A percentile compares a stretch with the other conserved stretches of the same genome.
Conservation (phyloP, 768 basidiomycete species). For the Lepiota brunneoincarnata region DNA sequence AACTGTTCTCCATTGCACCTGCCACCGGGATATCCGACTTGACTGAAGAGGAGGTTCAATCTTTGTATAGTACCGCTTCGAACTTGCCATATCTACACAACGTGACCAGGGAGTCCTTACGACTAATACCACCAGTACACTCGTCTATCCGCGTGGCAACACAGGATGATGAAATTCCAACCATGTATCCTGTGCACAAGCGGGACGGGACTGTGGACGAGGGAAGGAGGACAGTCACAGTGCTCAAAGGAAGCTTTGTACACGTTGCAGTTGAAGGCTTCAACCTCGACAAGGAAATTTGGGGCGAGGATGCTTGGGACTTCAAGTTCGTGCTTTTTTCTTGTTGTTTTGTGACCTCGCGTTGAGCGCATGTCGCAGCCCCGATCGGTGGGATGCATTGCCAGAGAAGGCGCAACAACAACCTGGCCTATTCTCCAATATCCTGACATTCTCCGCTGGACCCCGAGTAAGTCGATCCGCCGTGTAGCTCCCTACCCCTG, state of each 20-base stretch:
- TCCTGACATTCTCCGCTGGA: slow-evolving; percentile 76
- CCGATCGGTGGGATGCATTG: slow-evolving; percentile 78
- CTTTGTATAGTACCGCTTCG: slow-evolving; percentile 53
- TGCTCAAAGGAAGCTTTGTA: slow-evolving; percentile 70
- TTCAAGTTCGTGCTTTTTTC: slow-evolving; percentile 55
- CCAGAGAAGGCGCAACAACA: slow-evolving; percentile 64
- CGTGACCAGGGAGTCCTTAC: slow-evolving; percentile 70
- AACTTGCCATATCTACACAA: slow-evolving; percentile 73
- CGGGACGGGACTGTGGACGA: slow-evolving; percentile 44
- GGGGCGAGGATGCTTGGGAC: slow-evolving; percentile 81
- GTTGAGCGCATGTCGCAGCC: slow-evolving; percentile 37
- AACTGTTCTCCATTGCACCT: slow-evolving; percentile 51
- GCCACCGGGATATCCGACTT: slow-evolving; percentile 40
- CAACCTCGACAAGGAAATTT: slow-evolving; percentile 73
- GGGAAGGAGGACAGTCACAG: slow-evolving; percentile 38
- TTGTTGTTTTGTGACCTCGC: not conserved
- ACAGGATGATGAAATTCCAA: slow-evolving; percentile 76
- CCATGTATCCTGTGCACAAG: slow-evolving; percentile 56
- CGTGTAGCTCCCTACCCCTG: slow-evolving; percentile 1
- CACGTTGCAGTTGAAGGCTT: slow-evolving; percentile 80
- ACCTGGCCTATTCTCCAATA: slow-evolving; percentile 72
- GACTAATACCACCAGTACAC: slow-evolving; percentile 79
- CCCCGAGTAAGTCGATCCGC: slow-evolving; percentile 58
- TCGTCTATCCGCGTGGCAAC: slow-evolving; percentile 79
- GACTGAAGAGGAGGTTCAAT: slow-evolving; percentile 63